Evolutionary conservation across 2,329 filamentous ascomycete genomes (phyloP).

Genomic region (Colletotrichum sp.): DNA sequence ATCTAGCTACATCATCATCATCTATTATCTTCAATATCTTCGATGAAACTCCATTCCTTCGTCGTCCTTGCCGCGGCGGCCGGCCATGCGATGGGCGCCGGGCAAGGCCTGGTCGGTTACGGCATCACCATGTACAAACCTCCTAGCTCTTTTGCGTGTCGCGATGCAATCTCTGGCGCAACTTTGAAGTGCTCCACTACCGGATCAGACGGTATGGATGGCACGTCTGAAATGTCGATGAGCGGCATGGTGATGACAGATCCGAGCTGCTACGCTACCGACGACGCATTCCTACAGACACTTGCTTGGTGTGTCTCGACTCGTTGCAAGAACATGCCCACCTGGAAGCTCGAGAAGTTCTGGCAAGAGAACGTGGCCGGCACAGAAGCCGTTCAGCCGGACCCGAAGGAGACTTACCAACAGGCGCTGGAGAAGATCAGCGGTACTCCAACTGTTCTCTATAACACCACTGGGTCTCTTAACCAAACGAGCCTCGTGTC

Average conservation of each 20-base stretch:
- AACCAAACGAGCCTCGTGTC: constrained; percentile 37
- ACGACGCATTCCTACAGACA: constrained; percentile 25
- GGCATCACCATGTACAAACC: constrained; percentile 33
- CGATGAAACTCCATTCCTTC: not conserved
- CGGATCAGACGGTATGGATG: not conserved
- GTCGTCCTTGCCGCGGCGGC: not conserved
- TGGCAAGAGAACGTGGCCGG: constrained; percentile 23
- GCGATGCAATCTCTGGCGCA: constrained; percentile 28
- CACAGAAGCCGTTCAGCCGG: constrained; percentile 8
- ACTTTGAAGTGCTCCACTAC: not conserved
- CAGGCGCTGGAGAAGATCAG: constrained; percentile 3
- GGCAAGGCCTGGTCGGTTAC: not conserved
- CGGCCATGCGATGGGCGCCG: not conserved
- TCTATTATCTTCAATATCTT: not conserved
- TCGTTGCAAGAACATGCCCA: constrained; percentile 22
- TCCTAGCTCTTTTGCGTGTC: constrained; percentile 39
- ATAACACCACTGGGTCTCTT: constrained; percentile 13
- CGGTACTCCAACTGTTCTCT: not conserved
- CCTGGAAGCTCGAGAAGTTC: constrained; percentile 21
- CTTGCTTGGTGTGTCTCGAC: constrained; percentile 29
- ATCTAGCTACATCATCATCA: not conserved
- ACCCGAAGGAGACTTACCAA: constrained; percentile 16
- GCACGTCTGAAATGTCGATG: not conserved
- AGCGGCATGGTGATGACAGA: constrained; percentile 19
- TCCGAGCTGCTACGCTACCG: constrained; percentile 25